These are phyloP conservation scores for Cryptomeria japonica DNA, from an alignment of 75 land plant species.

Conservation along the genomic window DNA sequence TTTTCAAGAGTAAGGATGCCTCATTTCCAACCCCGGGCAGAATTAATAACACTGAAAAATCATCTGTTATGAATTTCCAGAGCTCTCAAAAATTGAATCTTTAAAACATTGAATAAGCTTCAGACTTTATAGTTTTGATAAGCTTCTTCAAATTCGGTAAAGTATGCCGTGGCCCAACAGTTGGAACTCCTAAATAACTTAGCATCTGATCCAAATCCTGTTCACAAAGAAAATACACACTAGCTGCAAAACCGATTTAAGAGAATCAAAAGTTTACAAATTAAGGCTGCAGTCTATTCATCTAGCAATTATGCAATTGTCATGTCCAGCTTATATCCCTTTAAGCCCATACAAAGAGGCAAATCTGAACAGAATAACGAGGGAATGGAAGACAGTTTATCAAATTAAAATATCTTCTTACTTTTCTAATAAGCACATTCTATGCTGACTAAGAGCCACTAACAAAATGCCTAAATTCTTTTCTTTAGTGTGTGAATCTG, in stretches of 20 bases:
- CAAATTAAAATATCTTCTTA: neutral
- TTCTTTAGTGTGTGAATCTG: neutral
- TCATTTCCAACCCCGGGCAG: neutral
- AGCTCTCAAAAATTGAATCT: slow-evolving; percentile 5
- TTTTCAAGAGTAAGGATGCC: neutral
- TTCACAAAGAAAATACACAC: neutral
- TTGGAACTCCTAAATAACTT: slow-evolving; percentile 70
- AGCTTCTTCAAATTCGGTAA: slow-evolving; percentile 84
- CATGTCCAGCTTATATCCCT: too few relatives aligned
- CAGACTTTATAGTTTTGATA: slow-evolving; percentile 43
- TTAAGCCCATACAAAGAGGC: neutral
- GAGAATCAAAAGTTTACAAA: neutral
- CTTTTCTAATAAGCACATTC: neutral
- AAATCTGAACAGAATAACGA: neutral
- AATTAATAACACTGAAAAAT: neutral
- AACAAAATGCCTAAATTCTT: neutral
- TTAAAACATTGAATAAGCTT: slow-evolving; percentile 22
- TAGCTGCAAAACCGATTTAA: slow-evolving; percentile 2
- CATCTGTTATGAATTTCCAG: neutral
- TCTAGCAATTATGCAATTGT: neutral
- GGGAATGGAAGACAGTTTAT: neutral
- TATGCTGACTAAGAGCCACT: neutral
- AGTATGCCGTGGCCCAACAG: slow-evolving; percentile 91
- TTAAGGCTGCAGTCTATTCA: neutral
- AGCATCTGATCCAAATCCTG: slow-evolving; percentile 95